Evolutionary conservation across 2,329 filamentous ascomycete species (phyloP), one percentile per base, ranked within the genome.

Genomic region (Magnaporthiopsis rhizophila): DNA sequence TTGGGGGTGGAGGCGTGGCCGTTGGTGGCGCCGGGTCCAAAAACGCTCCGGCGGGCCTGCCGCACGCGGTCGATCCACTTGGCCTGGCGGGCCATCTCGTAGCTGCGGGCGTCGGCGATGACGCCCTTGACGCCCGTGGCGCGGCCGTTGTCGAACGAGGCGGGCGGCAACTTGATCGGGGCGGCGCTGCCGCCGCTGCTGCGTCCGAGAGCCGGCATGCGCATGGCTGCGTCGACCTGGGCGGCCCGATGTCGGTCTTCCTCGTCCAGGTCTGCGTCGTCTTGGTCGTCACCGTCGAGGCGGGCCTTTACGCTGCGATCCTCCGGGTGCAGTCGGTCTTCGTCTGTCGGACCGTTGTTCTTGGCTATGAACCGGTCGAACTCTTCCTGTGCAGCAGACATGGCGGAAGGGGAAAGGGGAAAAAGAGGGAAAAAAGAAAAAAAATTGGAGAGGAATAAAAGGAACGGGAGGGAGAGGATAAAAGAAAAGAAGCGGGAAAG

Each of bases 111-210:
- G 73, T 95, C 91, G 70, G 90, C 89, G 72, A 95, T 94, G 75
- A 95, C 91, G 67, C 91, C 91, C 79, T 94, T 94, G 69, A 92
- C 90, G 60, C 91, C 91, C 3, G 90, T 94, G 69, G 90, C 87
- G 68, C 86, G 84, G 65, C 89, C 87, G 63, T 80, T 85, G 74
- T 90, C 85, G 71, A 89, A 88, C 64, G 80, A 82, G 15, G 79
- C 79, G 12, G 85, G 86, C 18, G 86, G 86, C 66, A 90, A 84
- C 72, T 82, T 83, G 71, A 90, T 75, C 65, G 80, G 80, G 65
- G 73, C 70, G 75, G 74, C 81, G 66, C 67, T 72, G 24, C 57
- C 57, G 67, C 71, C 78, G 69, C 70, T 73, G 73, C 72, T 80
- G 68, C 72, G 70, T 74, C 81, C 81, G 68, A 83, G 77, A 65